These are phyloP conservation scores for Xylaria sp. DNA, from an alignment of 2,329 filamentous ascomycete genomes.

Conservation along the genomic window DNA sequence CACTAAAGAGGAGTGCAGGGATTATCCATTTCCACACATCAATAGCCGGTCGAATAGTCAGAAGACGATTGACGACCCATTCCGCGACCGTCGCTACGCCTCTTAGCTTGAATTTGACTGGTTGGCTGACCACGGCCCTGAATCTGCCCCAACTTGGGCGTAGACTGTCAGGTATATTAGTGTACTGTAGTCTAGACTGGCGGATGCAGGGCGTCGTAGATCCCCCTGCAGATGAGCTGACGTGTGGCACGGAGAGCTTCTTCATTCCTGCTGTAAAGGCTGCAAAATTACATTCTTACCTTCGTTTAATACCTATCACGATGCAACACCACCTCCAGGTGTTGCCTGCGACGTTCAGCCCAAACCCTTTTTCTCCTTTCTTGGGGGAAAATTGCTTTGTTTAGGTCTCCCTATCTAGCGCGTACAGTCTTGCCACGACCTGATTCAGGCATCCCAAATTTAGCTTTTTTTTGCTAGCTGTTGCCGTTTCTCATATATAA, in stretches of 20 bases:
- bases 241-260: slow-evolving; percentile 12
- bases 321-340: slow-evolving; percentile 4
- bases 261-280: slow-evolving; percentile 6
- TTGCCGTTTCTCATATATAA: neutral
- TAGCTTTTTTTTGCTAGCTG: neutral
- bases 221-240: slow-evolving; percentile 16
- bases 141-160: neutral
- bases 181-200: neutral
- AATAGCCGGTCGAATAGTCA: slow-evolving; percentile 6
- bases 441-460: slow-evolving; percentile 15
- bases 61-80: slow-evolving; percentile 12
- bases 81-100: slow-evolving; percentile 3
- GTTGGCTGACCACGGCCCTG: neutral
- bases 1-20: slow-evolving; percentile 13
- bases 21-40: neutral
- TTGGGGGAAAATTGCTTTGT: slow-evolving; percentile 22
- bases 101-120: slow-evolving; percentile 7
- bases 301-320: slow-evolving; percentile 3
- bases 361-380: slow-evolving; percentile 2
- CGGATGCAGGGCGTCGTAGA: neutral
- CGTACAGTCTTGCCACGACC: slow-evolving; percentile 10
- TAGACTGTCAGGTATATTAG: neutral
- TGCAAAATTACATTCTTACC: slow-evolving; percentile 1
- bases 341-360: neutral
- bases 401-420: slow-evolving; percentile 5